Conservation (phyloP, 78 protist genomes). For the Creolimax fragrantissima region DNA sequence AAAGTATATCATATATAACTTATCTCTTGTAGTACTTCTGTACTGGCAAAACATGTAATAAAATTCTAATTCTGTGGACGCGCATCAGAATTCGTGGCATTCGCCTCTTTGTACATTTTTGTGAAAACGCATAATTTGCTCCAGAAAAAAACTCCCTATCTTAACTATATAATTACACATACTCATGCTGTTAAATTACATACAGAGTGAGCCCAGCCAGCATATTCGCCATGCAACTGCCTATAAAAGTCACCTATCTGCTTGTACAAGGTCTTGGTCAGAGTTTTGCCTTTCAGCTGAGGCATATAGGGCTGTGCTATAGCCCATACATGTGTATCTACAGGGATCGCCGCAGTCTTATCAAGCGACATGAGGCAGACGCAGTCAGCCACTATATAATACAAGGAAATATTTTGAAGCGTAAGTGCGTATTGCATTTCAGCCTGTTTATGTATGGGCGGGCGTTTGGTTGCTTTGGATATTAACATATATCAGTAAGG, state of each 20-base stretch:
- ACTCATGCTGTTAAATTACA: background rate
- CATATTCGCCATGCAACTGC: slow-evolving; percentile 14
- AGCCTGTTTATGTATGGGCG: too few species aligned
- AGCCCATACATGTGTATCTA: slow-evolving; percentile 68
- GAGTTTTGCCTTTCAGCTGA: background rate
- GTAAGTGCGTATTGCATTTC: background rate
- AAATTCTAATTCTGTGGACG: too few species aligned
- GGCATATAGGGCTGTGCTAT: slow-evolving; percentile 47
- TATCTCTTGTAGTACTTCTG: too few species aligned
- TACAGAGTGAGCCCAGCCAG: slow-evolving; percentile 55
- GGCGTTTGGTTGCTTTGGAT: too few species aligned
- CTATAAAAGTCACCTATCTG: slow-evolving; percentile 29
- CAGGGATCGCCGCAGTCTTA: slow-evolving; percentile 49
- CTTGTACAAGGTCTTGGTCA: slow-evolving; percentile 34
- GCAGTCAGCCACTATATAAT: slow-evolving; percentile 88
- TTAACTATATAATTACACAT: background rate
- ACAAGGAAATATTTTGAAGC: background rate
- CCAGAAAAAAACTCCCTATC: background rate
- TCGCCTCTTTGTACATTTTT: too few species aligned
- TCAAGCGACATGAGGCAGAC: slow-evolving; percentile 64
- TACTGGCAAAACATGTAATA: too few species aligned
- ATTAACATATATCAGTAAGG: too few species aligned
- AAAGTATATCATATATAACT: too few species aligned
- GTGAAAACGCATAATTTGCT: too few species aligned
- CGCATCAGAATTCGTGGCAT: too few species aligned